phyloP scores from a whole-genome alignment of 2,329 filamentous ascomycete species.

The Claviceps sp. region DNA sequence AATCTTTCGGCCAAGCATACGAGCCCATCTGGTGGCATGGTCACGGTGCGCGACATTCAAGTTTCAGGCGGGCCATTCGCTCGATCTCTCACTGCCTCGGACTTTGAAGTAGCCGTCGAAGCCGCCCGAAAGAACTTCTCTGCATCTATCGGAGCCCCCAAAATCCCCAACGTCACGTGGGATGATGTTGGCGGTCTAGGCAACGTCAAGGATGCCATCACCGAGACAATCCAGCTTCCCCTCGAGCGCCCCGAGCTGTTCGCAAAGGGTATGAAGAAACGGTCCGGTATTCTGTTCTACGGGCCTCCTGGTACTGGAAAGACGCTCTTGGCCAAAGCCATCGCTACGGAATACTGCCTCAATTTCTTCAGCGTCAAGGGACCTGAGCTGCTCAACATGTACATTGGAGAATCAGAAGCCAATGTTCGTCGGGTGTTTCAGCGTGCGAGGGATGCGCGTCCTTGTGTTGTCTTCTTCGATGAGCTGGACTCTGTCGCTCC shows the following conservation, averaged over 20 bases:
- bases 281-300: constrained; percentile 85
- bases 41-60: constrained; percentile 72
- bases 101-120: constrained; percentile 89
- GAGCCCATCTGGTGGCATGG: constrained; percentile 17
- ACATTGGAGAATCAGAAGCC: constrained; percentile 86
- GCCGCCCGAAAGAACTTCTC: constrained; percentile 96
- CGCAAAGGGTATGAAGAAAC: constrained; percentile 95
- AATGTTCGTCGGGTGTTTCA: constrained; percentile 86
- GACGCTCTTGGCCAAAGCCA: constrained; percentile 83
- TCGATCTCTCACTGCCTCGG: constrained; percentile 63
- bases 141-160: constrained; percentile 90
- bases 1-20: constrained; percentile 43
- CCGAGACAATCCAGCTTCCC: constrained; percentile 90
- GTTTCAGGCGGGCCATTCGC: constrained; percentile 72
- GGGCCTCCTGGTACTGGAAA: constrained; percentile 86
- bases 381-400: constrained; percentile 87
- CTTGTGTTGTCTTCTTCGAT: constrained; percentile 88
- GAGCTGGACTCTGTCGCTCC: constrained; percentile 88
- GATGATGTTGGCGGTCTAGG: constrained; percentile 86
- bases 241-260: constrained; percentile 87
- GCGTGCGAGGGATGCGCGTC: constrained; percentile 68
- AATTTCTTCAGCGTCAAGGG: constrained; percentile 94
- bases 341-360: constrained; percentile 83
- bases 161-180: constrained; percentile 96
- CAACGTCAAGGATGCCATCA: constrained; percentile 93